phyloP scores from a whole-genome alignment of 129 eudicot genomes.

The Sambucus nigra region DNA sequence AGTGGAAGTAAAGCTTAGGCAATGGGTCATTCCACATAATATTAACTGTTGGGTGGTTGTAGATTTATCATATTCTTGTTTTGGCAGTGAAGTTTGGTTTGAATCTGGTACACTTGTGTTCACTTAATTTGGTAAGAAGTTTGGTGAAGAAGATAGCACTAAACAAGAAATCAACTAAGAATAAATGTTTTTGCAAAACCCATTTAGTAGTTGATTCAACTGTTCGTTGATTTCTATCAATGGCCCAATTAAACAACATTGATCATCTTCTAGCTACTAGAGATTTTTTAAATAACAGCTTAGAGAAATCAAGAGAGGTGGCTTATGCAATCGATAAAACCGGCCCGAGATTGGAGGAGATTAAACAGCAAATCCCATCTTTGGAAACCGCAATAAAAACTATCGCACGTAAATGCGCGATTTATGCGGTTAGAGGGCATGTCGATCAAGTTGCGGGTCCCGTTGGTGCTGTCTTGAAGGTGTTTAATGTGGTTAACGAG shows the following conservation, averaged over 20 bases:
- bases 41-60: background rate
- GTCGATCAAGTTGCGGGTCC: constrained; percentile 53
- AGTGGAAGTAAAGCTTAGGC: constrained; percentile 13
- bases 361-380: constrained; percentile 21
- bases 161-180: background rate
- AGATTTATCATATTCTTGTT: background rate
- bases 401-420: constrained; percentile 32
- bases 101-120: constrained; percentile 27
- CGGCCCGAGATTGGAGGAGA: constrained; percentile 29
- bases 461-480: constrained; percentile 37
- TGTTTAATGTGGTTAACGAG: constrained; percentile 37
- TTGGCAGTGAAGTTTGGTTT: constrained; percentile 64
- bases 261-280: constrained; percentile 36
- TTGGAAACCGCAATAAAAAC: constrained; percentile 21
- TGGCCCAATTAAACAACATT: background rate
- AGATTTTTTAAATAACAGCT: constrained; percentile 39
- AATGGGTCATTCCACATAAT: no score
- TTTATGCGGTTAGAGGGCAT: constrained; percentile 21
- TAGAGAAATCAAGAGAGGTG: constrained; percentile 46
- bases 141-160: constrained; percentile 11
- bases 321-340: constrained; percentile 26
- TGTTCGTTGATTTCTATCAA: constrained; percentile 2
- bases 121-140: constrained; percentile 37
- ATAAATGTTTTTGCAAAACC: background rate
- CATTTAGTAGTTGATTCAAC: background rate